Evolutionary conservation across 192 early-diverging fungal species (phyloP).

Genomic region (Pecoramyces ruminantium): DNA sequence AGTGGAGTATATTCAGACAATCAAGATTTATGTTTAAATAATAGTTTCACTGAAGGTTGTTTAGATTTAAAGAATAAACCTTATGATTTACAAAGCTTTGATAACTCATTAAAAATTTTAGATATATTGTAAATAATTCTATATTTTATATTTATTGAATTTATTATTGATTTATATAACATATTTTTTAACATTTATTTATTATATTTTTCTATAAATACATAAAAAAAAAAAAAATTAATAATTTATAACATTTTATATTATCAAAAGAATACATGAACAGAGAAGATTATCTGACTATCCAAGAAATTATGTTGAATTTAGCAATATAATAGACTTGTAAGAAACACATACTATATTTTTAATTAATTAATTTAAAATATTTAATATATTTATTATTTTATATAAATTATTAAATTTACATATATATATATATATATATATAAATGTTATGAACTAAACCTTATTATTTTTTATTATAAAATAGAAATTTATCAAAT

Average conservation of each 20-base stretch:
- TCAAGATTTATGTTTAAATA: neutral
- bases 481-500: neutral
- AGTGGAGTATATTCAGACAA: neutral
- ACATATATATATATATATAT: no score
- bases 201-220: no score
- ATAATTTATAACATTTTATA: no score
- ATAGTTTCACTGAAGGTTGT: neutral
- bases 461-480: no score
- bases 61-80: neutral
- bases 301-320: neutral
- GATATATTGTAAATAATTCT: neutral
- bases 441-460: no score
- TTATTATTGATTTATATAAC: no score
- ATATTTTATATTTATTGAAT: neutral
- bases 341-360: neutral
- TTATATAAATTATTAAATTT: no score
- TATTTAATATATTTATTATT: no score
- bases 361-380: no score
- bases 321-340: neutral
- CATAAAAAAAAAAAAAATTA: no score
- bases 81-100: neutral
- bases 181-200: no score
- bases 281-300: neutral
- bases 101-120: neutral
- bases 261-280: neutral